Base-by-base conservation (phyloP, 805 yeast species). In the Ogataea populi-albae region DNA sequence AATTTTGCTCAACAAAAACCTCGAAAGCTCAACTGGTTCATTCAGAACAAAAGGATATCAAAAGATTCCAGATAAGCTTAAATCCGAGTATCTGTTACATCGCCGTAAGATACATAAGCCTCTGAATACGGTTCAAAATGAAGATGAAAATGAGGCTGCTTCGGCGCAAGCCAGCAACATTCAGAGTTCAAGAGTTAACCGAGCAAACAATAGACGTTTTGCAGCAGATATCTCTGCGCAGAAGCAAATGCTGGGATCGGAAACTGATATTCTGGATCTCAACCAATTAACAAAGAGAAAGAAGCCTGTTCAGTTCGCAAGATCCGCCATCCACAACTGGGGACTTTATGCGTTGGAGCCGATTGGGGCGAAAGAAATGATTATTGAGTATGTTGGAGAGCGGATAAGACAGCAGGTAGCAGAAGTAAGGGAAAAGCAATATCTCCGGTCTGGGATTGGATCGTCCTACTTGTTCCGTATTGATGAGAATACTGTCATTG, bases 301-400 rank as follows among this genome's bases (percentile, higher is more conserved):
- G 59, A 91, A 91, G 54, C 95, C 96, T 0, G 97, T 91, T 6
- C 82, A 93, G n/a, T 89, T 89, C 68, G 97, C 97, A 0, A 71
- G 98, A 35, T 88, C 97, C 2, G 95, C 97, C 0, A 93, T 93
- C 53, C 98, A 93, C 59, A 87, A 91, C 54, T 93, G 98, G 98
- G 99, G 99, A 0, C 65, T 93, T 25, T 93, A 88, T 62, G 98
- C 99, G 0, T 65, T 86, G 52, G 98, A 93, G 53, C 95, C 95
- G 2, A 93, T 93, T 54, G 85, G 87, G n/a, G 94, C 93, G 1
- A 84, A 80, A 47, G 98, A 93, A 60, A 91, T 93, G 96, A 88
- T 93, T 53, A 91, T 93, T 40, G 99, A 93, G 61, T 93, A 93
- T 52, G 97, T 93, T 4, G 99, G 99, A 19, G 98, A 93, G 49